Evolutionary conservation across 768 basidiomycete genomes (phyloP), one percentile per base, ranked within the genome.

Genomic region (Auricularia sp.): DNA sequence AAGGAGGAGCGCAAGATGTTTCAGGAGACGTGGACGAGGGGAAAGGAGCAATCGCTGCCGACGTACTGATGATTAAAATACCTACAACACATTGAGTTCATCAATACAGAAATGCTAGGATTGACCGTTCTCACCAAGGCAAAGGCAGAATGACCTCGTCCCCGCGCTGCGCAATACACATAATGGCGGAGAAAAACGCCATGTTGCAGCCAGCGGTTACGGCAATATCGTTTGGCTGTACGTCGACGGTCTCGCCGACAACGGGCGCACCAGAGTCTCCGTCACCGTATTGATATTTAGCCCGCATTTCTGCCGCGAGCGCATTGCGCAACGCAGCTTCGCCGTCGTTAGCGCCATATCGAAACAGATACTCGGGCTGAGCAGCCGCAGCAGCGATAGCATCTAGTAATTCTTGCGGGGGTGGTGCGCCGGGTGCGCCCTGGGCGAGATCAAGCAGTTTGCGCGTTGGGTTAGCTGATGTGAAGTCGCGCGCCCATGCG

Each of bases 151-250:
- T 84, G 36, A 90, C 77, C 69, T 90, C 88, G 64, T 88, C 86
- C 1, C 87, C 88, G 16, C 81, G 75, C 66, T 85, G 83, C n/a
- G 85, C 88, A 1, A 92, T 69, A 16, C 78, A 78, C 83, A 87
- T 86, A 5, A 85, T 76, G 1, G 79, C 74, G 0, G 84, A 81
- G 4, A 85, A 77, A 67, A 90, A 91, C 6, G 87, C 87, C 75
- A 90, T 75, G 70, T 90, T 90, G 70, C 88, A 88, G 3, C 89
- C 88, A 1, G 86, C 78, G 0, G 88, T 89, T 63, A 90, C 74
- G 1, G 82, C 83, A n/a, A 90, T 73, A 70, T 92, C 89, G 1
- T 82, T 78, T 2, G 73, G 66, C 1, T 70, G 76, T 3, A 90
- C 70, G 67, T 87, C 83, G 6, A 77, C 67, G 56, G 1, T 84